These are phyloP conservation scores for Isatis tinctoria DNA, from an alignment of 345 rosid species.

Conservation along the genomic window DNA sequence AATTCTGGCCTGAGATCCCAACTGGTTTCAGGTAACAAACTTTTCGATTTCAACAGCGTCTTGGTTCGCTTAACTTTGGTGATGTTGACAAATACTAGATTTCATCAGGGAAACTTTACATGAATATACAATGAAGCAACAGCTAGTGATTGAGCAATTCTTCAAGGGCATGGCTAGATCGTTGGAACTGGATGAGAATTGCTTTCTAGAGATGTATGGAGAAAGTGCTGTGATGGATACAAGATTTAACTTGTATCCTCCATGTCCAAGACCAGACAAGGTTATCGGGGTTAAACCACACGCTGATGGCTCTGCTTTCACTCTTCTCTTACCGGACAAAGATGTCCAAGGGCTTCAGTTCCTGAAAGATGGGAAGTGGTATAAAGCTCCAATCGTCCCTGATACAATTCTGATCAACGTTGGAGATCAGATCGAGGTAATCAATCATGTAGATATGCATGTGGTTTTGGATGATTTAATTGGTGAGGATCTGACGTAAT, in stretches of 20 bases:
- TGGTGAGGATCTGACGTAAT: background rate
- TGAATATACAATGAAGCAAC: slow-evolving; percentile 34
- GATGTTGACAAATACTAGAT: background rate
- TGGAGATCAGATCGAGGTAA: slow-evolving; percentile 57
- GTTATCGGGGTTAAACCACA: slow-evolving; percentile 53
- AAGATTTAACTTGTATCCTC: slow-evolving; percentile 60
- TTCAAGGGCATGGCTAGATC: slow-evolving; percentile 55
- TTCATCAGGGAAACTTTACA: slow-evolving; percentile 35
- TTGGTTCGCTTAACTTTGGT: background rate
- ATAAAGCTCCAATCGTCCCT: slow-evolving; percentile 43
- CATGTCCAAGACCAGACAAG: slow-evolving; percentile 52
- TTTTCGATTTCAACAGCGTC: background rate
- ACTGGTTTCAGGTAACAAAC: slow-evolving; percentile 41
- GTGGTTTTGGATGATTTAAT: background rate
- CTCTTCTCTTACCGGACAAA: slow-evolving; percentile 50
- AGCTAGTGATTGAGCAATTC: slow-evolving; percentile 20
- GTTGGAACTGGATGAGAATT: slow-evolving; percentile 39
- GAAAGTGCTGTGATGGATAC: slow-evolving; percentile 34
- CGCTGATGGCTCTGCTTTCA: slow-evolving; percentile 57
- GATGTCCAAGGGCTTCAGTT: slow-evolving; percentile 53
- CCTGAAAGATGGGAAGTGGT: slow-evolving; percentile 47
- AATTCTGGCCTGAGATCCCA: slow-evolving; percentile 63
- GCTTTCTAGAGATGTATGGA: slow-evolving; percentile 47
- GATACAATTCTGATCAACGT: slow-evolving; percentile 46
- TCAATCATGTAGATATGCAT: background rate